phyloP scores from a whole-genome alignment of 345 rosid species.

The Hypericum perforatum region DNA sequence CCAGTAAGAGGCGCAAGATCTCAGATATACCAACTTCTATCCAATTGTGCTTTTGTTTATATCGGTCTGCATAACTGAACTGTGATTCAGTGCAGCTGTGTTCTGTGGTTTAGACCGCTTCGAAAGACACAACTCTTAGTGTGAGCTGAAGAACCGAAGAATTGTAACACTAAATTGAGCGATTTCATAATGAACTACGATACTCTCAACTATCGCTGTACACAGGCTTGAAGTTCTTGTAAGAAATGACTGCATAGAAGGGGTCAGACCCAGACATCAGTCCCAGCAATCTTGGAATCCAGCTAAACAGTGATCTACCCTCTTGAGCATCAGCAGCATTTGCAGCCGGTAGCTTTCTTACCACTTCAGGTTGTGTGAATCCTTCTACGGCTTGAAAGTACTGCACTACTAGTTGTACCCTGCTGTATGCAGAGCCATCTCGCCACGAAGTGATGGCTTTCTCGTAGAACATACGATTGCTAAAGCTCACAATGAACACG shows the following conservation, averaged over 20 bases:
- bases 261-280: conserved; percentile 58
- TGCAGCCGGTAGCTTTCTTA: conserved; percentile 33
- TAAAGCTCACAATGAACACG: conserved; percentile 66
- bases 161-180: no score
- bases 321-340: conserved; percentile 13
- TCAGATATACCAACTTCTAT: no score
- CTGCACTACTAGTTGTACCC: conserved; percentile 61
- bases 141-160: no score
- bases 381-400: conserved; percentile 71
- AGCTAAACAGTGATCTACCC: conserved; percentile 28
- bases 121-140: no score
- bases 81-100: no score
- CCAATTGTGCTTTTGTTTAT: no score
- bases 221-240: conserved; percentile 71
- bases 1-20: no score
- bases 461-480: conserved; percentile 86
- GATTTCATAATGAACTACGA: no score
- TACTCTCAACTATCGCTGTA: conserved; percentile 11
- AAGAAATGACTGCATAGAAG: conserved; percentile 74
- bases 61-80: no score
- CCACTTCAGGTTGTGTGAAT: conserved; percentile 57
- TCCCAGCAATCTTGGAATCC: conserved; percentile 45
- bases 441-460: conserved; percentile 77
- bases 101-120: no score
- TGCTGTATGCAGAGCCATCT: conserved; percentile 64